phyloP scores from a whole-genome alignment of 345 rosid genomes.

The Eucalyptus tenuipes region DNA sequence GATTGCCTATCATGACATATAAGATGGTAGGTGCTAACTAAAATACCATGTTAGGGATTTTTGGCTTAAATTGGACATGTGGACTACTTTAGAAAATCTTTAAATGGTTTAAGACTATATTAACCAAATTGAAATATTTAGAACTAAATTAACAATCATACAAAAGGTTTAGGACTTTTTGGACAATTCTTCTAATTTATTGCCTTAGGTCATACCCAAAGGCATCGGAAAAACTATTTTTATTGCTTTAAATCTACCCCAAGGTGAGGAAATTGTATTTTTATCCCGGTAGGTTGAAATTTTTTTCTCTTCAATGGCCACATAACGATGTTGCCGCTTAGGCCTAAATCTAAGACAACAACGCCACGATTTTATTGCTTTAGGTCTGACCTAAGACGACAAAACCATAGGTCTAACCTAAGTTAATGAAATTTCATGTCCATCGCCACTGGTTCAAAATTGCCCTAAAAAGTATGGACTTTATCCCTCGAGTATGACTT shows the following conservation, averaged over 20 bases:
- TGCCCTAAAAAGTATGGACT: not conserved
- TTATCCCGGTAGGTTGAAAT: not conserved
- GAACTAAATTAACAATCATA: rapidly evolving
- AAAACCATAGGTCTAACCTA: not conserved
- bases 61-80: rapidly evolving
- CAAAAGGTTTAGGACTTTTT: rapidly evolving
- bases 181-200: not conserved
- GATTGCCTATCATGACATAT: rapidly evolving
- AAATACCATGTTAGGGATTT: rapidly evolving
- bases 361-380: not conserved
- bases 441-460: not conserved
- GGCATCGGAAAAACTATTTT: not conserved
- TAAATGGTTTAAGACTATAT: not conserved
- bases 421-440: not conserved
- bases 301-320: not conserved
- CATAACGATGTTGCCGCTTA: not conserved
- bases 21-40: rapidly evolving
- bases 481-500: not conserved
- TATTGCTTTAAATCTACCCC: not conserved
- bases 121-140: not conserved
- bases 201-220: not conserved
- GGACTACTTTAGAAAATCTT: not conserved
- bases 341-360: not conserved
- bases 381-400: not conserved
- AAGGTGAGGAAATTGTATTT: not conserved